Base-by-base conservation (phyloP, 2,329 filamentous ascomycete genomes). In the Pseudocercospora ulei region DNA sequence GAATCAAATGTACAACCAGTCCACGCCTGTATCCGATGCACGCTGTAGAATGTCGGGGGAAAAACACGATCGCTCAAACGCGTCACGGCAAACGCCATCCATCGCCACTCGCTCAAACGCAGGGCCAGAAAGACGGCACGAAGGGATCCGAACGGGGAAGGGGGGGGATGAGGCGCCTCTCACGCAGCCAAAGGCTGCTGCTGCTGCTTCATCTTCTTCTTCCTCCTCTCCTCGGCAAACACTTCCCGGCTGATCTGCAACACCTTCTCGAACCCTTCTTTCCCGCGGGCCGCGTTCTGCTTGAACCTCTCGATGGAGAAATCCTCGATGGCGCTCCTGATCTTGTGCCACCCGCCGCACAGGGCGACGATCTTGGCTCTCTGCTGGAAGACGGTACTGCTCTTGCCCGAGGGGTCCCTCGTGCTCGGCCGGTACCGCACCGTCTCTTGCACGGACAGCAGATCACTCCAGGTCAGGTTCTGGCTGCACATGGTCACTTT, bases 401-500 rank as follows among this genome's bases (percentile, higher is more conserved):
- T 38, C 16, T 13, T 24, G 2, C 36, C 33, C 24, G 26, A 16
- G 11, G 13, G 12, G 18, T 35, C 40, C 3, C 30, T 9, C 13
- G 23, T 22, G 16, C 30, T 33, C 3, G 52, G 52, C n/a, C 46
- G 25, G 30, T 57, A 57, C 11, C 51, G 43, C 48, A 95, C 87
- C 11, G 88, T 95, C 68, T 98, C 90, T 61, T 87, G 82, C 29
- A 95, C 86, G 57, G 75, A 85, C 60, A 96, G 71, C 38, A 98
- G 74, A 57, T 96, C 93, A 48, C 78, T 80, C 75, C 78, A 90
- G 5, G 90, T 96, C 60, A 98, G 70, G 66, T 98, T 98, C 61
- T 85, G 84, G 51, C 83, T 90, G 62, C 87, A 86, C 82, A 98
- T 94, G 46, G 87, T 96, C 57, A 98, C 84, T 49, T 83, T 92